These are phyloP conservation scores for Protea cynaroides DNA, from an alignment of 164 flowering plant genomes.

Conservation along the genomic window DNA sequence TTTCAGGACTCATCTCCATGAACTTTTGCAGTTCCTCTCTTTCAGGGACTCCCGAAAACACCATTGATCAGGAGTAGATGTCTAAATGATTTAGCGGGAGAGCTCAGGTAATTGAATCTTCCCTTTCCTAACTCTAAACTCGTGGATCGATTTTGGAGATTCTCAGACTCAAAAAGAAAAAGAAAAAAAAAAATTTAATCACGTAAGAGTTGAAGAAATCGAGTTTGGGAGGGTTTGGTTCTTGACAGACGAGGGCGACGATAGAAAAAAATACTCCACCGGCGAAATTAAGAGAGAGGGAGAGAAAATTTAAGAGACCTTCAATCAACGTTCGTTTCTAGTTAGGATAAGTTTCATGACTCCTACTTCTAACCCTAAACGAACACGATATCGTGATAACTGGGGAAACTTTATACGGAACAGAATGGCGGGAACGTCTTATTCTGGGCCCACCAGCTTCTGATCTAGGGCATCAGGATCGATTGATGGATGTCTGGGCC, in stretches of 20 bases:
- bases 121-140: too few species aligned
- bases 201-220: not conserved
- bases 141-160: not conserved
- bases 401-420: too few species aligned
- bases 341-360: too few species aligned
- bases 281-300: slow-evolving; percentile 19
- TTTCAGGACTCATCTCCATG: slow-evolving; percentile 33
- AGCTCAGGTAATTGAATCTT: slow-evolving; percentile 3
- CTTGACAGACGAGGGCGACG: not conserved
- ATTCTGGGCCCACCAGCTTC: too few species aligned
- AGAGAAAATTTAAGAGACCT: too few species aligned
- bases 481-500: too few species aligned
- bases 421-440: too few species aligned
- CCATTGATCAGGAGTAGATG: slow-evolving; percentile 27
- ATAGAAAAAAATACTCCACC: slow-evolving; percentile 5
- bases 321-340: too few species aligned
- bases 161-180: not conserved
- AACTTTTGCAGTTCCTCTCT: slow-evolving; percentile 1
- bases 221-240: not conserved
- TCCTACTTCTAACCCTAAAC: too few species aligned
- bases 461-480: too few species aligned
- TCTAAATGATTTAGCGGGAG: not conserved
- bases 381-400: too few species aligned
- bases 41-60: slow-evolving; percentile 14
- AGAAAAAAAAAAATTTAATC: too few species aligned